Evolutionary conservation across 1,284 basidiomycete species (phyloP).

Genomic region (Bjerkandera adusta): DNA sequence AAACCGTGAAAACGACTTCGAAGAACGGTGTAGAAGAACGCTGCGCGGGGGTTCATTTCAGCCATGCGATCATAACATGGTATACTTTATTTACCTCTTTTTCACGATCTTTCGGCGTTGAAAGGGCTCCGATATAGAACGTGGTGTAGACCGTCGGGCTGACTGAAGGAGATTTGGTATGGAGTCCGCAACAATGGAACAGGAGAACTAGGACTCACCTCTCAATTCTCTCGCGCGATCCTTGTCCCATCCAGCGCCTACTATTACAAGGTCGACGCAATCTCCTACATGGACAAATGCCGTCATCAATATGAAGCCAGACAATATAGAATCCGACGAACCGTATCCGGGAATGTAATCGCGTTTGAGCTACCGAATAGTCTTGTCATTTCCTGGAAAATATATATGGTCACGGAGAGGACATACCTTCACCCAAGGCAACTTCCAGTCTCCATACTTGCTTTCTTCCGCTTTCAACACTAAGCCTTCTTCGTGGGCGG

Average conservation of each 20-base stretch:
- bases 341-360: conserved; percentile 85
- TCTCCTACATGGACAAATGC: conserved; percentile 37
- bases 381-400: neutral
- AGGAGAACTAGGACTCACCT: conserved; percentile 42
- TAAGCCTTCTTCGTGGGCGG: conserved; percentile 59
- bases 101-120: conserved; percentile 37
- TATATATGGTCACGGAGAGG: conserved; percentile 7
- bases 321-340: neutral
- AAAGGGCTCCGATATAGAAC: conserved; percentile 71
- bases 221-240: conserved; percentile 72
- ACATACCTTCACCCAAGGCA: conserved; percentile 79
- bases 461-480: conserved; percentile 77
- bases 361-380: conserved; percentile 45
- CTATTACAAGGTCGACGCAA: conserved; percentile 69
- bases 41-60: conserved; percentile 28
- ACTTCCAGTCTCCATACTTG: conserved; percentile 56
- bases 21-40: conserved; percentile 52
- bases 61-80: neutral
- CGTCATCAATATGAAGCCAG: neutral
- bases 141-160: conserved; percentile 72
- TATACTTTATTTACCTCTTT: conserved; percentile 40
- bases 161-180: conserved; percentile 41
- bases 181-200: neutral
- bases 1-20: conserved; percentile 68
- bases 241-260: conserved; percentile 79